Base-by-base conservation (phyloP, 371 early-diverging fungal genomes). In the Actinomortierella ambigua region DNA sequence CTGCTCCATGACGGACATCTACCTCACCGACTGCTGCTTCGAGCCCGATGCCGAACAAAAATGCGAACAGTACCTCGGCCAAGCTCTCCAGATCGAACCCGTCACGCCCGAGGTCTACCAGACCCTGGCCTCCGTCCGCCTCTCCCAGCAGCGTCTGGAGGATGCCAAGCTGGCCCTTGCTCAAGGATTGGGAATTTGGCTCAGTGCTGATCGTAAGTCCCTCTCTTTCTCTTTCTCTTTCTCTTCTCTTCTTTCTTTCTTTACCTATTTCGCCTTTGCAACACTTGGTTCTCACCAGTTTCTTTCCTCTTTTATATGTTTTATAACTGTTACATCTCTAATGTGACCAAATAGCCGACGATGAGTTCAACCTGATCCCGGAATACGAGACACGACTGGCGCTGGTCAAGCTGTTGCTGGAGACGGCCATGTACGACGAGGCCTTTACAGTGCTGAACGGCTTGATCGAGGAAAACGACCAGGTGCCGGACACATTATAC, bases 1-100 rank as follows among this genome's bases (percentile, higher is more conserved):
- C 28, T 94, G 94, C 75, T 91, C 96, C 54, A 93, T 98, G 91
- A 87, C 94, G 3, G 98, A 98, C 67, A 93, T 97, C 24, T 98
- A 94, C 78, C 84, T 98, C 77, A 96, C 98, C 0, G 98, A 98
- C 69, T 93, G 93, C 76, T 97, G 97, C 77, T 96, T 95, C 75
- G 95, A 95, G 57, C 86, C 88, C 15, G 90, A 94, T 50, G 98
- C 98, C 7, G 97, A 96, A 77, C 76, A 82, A 47, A 84, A 82
- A 50, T 95, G 96, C 71, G 94, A 94, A 69, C 70, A 81, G 39
- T 91, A 84, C 65, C 69, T 94, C 61, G 62, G 75, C 46, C 82
- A 85, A 44, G 97, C 95, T 1, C 61, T 86, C 20, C 66, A 83
- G 53, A 69, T 88, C 18, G 92, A 92, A 67, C 88, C 92, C 14